Evolutionary conservation across 2,329 filamentous ascomycete genomes (phyloP), one percentile per base, ranked within the genome.

Genomic region (Neonectria ditissima): DNA sequence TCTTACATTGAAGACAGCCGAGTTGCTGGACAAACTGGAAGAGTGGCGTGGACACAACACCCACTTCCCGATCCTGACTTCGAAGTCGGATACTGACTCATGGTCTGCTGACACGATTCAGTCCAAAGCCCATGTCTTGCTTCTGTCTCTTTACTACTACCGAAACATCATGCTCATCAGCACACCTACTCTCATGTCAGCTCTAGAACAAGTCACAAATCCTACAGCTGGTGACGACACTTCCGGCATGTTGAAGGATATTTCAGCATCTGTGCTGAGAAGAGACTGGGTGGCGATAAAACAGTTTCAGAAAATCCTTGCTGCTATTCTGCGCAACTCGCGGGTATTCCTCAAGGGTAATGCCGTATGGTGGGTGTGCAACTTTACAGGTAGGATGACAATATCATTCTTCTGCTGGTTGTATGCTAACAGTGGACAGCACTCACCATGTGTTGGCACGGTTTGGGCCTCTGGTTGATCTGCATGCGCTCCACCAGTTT

Each of bases 341-440:
- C 67, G 62, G 6, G 30, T 48, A 2, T 76, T 75, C 45, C 55
- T 75, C 24, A 69, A 65, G 34, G 24, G 59, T 14, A 75, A 76
- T 48, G 73, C 72, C 1, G 62, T 70, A 14, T 77, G 75, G 75
- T 77, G 75, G 75, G 66, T 69, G n/a, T 75, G 73, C 55, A 77
- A 77, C 53, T 77, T 75, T 44, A 70, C 67, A 59, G 66, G 74
- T 75, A 66, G 30, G 71, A 65, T 16, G 10, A 9, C 18, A 20
- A n/a, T 43, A 22, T 18, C 16, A 13, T n/a, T 18, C 34, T 30
- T 10, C 18, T 20, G 7, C 28, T 8, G 28, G 5, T 7, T 9
- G 1, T 30, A 10, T 28, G 16, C 48, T 58, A 16, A 62, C n/a
- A 2, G 8, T 4, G 5, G 11, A 34, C 37, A 75, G 74, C 68